phyloP scores from a whole-genome alignment of 2,329 filamentous ascomycete genomes.

The Sordariomycetes sp. region DNA sequence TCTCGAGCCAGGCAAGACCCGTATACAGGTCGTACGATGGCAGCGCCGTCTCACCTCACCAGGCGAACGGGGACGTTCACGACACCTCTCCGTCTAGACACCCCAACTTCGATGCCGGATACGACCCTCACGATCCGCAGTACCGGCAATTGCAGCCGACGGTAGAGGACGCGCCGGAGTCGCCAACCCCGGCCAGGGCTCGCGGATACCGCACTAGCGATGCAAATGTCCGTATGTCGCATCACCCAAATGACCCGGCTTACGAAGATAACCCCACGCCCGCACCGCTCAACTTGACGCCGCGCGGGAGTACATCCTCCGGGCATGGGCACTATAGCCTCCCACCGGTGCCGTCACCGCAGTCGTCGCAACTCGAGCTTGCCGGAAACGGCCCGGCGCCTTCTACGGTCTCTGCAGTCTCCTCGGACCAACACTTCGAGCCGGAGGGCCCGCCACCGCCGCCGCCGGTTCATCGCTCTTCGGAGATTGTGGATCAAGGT shows the following conservation, averaged over 20 bases:
- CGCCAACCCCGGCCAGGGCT: slow-evolving; percentile 10
- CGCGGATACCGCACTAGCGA: background rate
- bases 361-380: background rate
- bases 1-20: slow-evolving; percentile 31
- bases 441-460: background rate
- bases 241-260: slow-evolving; percentile 15
- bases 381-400: background rate
- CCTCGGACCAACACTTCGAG: background rate
- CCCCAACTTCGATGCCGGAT: slow-evolving; percentile 34
- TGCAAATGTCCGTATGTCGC: background rate
- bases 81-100: slow-evolving; percentile 26
- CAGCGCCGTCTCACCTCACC: background rate
- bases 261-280: slow-evolving; percentile 26
- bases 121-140: slow-evolving; percentile 30
- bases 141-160: slow-evolving; percentile 45
- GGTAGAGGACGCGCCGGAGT: slow-evolving; percentile 51
- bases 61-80: slow-evolving; percentile 12
- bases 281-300: slow-evolving; percentile 29
- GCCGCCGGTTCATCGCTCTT: background rate
- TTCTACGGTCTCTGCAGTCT: slow-evolving; percentile 1
- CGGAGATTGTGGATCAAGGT: background rate
- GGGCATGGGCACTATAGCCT: slow-evolving; percentile 15
- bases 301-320: slow-evolving; percentile 15
- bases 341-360: background rate
- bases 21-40: slow-evolving; percentile 38